Conservation (phyloP, 768 basidiomycete species). For the Tephrocybe sp. region DNA sequence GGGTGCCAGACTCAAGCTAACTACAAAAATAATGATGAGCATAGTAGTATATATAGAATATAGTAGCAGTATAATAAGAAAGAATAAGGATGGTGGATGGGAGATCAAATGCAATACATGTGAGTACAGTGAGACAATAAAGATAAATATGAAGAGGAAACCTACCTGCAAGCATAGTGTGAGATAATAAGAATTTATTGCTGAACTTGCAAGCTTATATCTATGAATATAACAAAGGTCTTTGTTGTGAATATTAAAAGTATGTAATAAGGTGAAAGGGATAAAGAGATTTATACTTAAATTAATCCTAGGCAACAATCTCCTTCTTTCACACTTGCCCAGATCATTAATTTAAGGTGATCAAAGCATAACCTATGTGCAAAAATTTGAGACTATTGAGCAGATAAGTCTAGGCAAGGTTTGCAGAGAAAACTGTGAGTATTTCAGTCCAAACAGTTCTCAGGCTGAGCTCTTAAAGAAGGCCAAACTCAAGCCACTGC, state of each 20-base stretch:
- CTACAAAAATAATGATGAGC: not conserved
- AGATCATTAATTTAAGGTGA: no score
- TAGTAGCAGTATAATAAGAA: not conserved
- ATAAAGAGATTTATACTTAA: no score
- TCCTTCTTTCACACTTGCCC: no score
- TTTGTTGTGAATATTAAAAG: not conserved
- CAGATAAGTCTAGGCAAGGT: not conserved
- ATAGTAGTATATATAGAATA: slow-evolving; percentile 25
- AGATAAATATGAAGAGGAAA: not conserved
- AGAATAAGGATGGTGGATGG: not conserved
- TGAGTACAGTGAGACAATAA: not conserved
- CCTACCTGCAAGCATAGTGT: not conserved
- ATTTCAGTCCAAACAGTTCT: no score
- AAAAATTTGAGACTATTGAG: no score
- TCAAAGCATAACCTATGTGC: no score
- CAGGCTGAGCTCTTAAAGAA: no score
- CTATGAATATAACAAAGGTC: not conserved
- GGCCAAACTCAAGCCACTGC: no score
- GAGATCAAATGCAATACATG: not conserved
- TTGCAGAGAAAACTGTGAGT: not conserved
- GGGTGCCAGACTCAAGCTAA: not conserved
- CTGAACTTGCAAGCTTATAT: not conserved
- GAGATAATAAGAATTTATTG: not conserved
- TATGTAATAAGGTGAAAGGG: not conserved
- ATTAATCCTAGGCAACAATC: no score